Conservation (phyloP, 495 filamentous ascomycete genomes). For the Pyrenula aspistea region DNA sequence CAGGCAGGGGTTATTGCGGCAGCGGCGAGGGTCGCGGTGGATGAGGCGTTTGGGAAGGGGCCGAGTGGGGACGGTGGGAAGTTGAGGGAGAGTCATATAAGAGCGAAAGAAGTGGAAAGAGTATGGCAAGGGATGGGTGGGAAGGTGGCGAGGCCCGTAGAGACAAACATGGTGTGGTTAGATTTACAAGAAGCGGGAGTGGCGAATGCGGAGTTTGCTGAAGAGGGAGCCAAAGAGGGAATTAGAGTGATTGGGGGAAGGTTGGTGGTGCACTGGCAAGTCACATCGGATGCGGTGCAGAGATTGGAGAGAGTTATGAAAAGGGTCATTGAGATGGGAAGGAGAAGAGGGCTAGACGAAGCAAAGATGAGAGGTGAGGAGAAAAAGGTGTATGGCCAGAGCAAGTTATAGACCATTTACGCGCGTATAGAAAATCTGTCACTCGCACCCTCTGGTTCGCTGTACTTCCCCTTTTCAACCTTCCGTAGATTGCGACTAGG, state of each 20-base stretch:
- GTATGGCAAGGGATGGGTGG: constrained; percentile 49
- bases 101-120: constrained; percentile 50
- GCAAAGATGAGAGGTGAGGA: background rate
- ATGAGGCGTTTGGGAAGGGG: constrained; percentile 50
- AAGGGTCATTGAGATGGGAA: background rate
- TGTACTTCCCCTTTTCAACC: too few species aligned
- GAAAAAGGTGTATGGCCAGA: background rate
- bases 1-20: constrained; percentile 46
- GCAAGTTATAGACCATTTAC: background rate
- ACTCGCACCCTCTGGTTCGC: too few species aligned
- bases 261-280: constrained; percentile 30
- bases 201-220: constrained; percentile 27
- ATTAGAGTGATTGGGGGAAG: constrained; percentile 25
- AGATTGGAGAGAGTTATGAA: background rate
- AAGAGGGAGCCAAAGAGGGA: constrained; percentile 26
- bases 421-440: too few species aligned
- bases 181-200: constrained; percentile 47
- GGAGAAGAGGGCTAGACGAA: background rate
- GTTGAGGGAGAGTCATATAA: constrained; percentile 46
- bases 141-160: constrained; percentile 28
- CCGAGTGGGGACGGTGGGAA: constrained; percentile 50
- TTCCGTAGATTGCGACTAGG: too few species aligned
- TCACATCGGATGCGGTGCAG: background rate
- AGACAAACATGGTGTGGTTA: constrained; percentile 95
- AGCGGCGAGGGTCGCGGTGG: constrained; percentile 32